Evolutionary conservation across 176 grass and related monocot genomes (phyloP).

Genomic region (Eleusine coracana): DNA sequence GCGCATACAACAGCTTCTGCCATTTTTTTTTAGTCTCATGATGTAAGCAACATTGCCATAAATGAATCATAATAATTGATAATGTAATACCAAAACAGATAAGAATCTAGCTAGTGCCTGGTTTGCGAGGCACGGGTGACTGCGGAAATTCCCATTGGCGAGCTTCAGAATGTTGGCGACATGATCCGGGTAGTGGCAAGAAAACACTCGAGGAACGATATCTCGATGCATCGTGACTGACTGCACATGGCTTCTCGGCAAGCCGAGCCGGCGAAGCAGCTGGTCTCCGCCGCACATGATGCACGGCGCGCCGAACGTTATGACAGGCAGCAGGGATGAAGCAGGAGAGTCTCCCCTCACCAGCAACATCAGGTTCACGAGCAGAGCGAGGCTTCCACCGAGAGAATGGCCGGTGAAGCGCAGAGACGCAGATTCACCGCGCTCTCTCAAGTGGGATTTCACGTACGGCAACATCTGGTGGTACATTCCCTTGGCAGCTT

Average conservation of each 20-base stretch:
- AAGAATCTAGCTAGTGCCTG: slow-evolving; percentile 44
- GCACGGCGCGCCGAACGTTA: slow-evolving; percentile 90
- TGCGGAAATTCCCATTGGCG: slow-evolving; percentile 83
- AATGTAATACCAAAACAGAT: neutral
- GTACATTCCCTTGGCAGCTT: slow-evolving; percentile 94
- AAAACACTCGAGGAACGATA: slow-evolving; percentile 95
- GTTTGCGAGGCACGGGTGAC: slow-evolving; percentile 78
- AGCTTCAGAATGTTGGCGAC: slow-evolving; percentile 85
- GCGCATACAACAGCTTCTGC: slow-evolving; percentile 93
- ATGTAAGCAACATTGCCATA: neutral
- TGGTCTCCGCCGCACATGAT: slow-evolving; percentile 95
- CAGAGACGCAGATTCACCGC: slow-evolving; percentile 52
- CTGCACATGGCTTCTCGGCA: slow-evolving; percentile 72
- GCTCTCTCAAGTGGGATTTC: slow-evolving; percentile 54
- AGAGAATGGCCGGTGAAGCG: slow-evolving; percentile 93
- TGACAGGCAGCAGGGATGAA: slow-evolving; percentile 67
- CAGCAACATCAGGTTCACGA: slow-evolving; percentile 92
- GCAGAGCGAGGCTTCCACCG: slow-evolving; percentile 75
- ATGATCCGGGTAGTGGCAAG: slow-evolving; percentile 89
- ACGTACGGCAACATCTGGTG: slow-evolving; percentile 83
- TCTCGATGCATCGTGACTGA: slow-evolving; percentile 83
- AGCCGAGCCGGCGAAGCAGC: slow-evolving; percentile 67
- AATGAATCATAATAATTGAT: neutral
- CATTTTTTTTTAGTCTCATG: neutral
- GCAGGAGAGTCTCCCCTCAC: slow-evolving; percentile 53